phyloP scores from a whole-genome alignment of 2,329 filamentous ascomycete genomes.

The Botrytis medusae region DNA sequence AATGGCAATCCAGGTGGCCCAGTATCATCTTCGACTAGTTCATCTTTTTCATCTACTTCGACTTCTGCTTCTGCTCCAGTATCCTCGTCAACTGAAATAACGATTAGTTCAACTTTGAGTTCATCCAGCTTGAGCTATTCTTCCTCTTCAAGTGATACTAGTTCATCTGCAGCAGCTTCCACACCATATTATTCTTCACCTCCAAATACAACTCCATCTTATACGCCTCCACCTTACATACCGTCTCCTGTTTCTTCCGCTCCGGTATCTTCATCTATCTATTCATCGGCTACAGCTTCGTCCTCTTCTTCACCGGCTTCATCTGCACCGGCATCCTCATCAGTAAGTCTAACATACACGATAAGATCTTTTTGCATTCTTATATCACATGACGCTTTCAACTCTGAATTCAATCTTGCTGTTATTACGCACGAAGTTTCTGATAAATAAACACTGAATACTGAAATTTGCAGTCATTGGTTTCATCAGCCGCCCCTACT shows the following conservation, averaged over 20 bases:
- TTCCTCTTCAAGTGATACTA: neutral
- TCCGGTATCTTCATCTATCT: neutral
- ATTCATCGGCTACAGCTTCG: neutral
- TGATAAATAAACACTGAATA: neutral
- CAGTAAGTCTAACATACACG: neutral
- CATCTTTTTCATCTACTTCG: slow-evolving; percentile 6
- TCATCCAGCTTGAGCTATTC: neutral
- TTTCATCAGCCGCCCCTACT: neutral
- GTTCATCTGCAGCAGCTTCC: neutral
- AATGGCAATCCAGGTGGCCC: slow-evolving; percentile 18
- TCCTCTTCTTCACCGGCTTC: neutral
- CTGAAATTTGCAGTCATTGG: neutral
- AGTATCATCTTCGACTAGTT: slow-evolving; percentile 22
- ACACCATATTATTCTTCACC: neutral
- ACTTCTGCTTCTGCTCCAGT: slow-evolving; percentile 13
- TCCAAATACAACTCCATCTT: neutral
- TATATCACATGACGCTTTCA: neutral
- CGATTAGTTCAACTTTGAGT: slow-evolving; percentile 10
- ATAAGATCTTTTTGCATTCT: neutral
- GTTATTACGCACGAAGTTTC: neutral
- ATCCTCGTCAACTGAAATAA: slow-evolving; percentile 7
- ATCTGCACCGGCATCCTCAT: neutral
- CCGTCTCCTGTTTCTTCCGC: too few relatives aligned
- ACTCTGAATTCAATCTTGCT: neutral
- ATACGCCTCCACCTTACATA: neutral